Evolutionary conservation across 495 filamentous ascomycete genomes (phyloP).

Genomic region (Apodospora peruviana): DNA sequence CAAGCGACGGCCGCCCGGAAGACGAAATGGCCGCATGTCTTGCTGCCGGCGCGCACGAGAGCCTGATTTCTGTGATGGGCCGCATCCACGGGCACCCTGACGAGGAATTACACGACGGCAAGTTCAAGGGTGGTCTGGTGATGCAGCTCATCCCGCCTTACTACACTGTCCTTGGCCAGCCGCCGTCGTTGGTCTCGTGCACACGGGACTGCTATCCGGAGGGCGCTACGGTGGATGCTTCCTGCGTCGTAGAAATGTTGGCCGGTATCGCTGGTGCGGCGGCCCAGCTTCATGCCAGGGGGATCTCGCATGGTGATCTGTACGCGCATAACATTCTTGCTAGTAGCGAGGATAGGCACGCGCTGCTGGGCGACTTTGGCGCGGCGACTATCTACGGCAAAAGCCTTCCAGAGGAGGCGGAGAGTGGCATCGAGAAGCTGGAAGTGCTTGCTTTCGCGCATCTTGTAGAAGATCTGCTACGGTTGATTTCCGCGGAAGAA

Average conservation of each 20-base stretch:
- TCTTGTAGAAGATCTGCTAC: slow-evolving; percentile 36
- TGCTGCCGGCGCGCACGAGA: slow-evolving; percentile 37
- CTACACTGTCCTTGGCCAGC: slow-evolving; percentile 23
- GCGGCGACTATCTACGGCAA: slow-evolving; percentile 40
- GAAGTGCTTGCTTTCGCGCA: slow-evolving; percentile 43
- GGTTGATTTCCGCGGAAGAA: slow-evolving; percentile 7
- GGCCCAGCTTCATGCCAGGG: slow-evolving; percentile 33
- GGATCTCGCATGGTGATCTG: slow-evolving; percentile 38
- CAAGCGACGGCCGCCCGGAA: slow-evolving; percentile 34
- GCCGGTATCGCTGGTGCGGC: slow-evolving; percentile 33
- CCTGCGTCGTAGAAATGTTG: slow-evolving; percentile 28
- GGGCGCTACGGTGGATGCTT: slow-evolving; percentile 20
- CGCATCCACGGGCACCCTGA: slow-evolving; percentile 36
- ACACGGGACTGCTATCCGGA: slow-evolving; percentile 32
- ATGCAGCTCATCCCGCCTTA: slow-evolving; percentile 27
- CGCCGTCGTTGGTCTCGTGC: slow-evolving; percentile 26
- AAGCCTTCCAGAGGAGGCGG: slow-evolving; percentile 3
- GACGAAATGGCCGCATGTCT: slow-evolving; percentile 41
- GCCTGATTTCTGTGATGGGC: slow-evolving; percentile 37
- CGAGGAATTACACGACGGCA: slow-evolving; percentile 4
- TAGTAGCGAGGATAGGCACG: slow-evolving; percentile 29
- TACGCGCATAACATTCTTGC: slow-evolving; percentile 41
- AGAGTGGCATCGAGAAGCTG: slow-evolving; percentile 28
- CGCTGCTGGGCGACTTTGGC: slow-evolving; percentile 38
- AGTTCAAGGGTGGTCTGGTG: slow-evolving; percentile 33